Evolutionary conservation across 495 filamentous ascomycete genomes (phyloP).

Genomic region (Penicillium odoratum): DNA sequence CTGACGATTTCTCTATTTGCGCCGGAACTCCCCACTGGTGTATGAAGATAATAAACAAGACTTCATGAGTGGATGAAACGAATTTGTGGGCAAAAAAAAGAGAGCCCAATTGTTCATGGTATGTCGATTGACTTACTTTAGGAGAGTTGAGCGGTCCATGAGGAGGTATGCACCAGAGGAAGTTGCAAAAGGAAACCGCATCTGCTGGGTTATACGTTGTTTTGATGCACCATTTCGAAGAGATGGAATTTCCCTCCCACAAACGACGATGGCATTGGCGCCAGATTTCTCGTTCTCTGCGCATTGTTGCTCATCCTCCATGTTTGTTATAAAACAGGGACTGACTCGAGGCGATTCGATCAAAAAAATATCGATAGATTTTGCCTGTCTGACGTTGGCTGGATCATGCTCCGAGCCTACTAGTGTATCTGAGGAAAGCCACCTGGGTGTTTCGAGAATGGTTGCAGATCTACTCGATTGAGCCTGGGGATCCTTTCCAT

Average conservation of each 20-base stretch:
- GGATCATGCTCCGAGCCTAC: conserved; percentile 3
- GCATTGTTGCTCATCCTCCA: conserved; percentile 3
- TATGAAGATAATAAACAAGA: conserved; percentile 1
- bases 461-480: conserved; percentile 1
- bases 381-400: background rate
- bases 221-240: conserved; percentile 2
- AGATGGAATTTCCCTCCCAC: background rate
- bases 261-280: background rate
- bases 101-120: background rate
- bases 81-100: background rate
- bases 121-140: background rate
- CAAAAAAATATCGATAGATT: background rate
- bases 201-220: background rate
- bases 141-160: background rate
- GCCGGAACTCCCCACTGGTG: background rate
- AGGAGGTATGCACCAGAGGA: background rate
- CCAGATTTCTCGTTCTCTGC: conserved; percentile 4
- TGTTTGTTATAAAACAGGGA: background rate
- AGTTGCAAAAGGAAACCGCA: background rate
- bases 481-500: background rate
- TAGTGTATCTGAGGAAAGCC: background rate
- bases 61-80: conserved; percentile 1
- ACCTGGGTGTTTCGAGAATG: conserved; percentile 1
- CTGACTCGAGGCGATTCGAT: background rate
- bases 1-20: background rate